Evolutionary conservation across 495 filamentous ascomycete species (phyloP).

Genomic region (Staphylotrichum longicolle): DNA sequence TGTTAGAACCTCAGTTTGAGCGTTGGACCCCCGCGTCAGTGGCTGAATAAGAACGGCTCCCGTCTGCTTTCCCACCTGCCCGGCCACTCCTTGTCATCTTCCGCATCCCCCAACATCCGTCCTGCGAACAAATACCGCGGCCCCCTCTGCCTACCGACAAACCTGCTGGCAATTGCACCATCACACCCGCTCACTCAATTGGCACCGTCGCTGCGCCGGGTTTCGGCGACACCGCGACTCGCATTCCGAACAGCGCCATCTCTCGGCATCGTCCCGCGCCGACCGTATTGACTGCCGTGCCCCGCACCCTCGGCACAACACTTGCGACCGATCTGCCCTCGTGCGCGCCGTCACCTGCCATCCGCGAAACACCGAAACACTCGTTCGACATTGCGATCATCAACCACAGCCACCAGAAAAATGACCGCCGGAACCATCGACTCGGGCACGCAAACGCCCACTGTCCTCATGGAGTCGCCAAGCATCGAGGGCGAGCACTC

Average conservation of each 20-base stretch:
- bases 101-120: constrained; percentile 1
- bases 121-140: not conserved
- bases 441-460: constrained; percentile 16
- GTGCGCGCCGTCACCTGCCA: constrained; percentile 7
- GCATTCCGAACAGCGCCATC: not conserved
- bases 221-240: constrained; percentile 8
- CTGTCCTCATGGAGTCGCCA: not conserved
- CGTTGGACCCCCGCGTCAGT: constrained; percentile 8
- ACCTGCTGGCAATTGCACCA: not conserved
- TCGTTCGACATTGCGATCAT: not conserved
- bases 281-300: not conserved
- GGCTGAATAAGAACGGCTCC: constrained; percentile 8
- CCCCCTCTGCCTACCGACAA: not conserved
- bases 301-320: constrained; percentile 12
- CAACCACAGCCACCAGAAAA: not conserved
- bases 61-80: not conserved
- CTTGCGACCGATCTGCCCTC: not conserved
- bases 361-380: not conserved
- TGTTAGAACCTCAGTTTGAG: not conserved
- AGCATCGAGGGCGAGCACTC: constrained; percentile 20
- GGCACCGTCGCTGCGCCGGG: constrained; percentile 1
- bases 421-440: constrained; percentile 11
- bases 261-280: not conserved
- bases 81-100: constrained; percentile 8
- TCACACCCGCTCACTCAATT: not conserved